phyloP scores from a whole-genome alignment of 1,284 basidiomycete genomes.

The Tausonia pullulans region DNA sequence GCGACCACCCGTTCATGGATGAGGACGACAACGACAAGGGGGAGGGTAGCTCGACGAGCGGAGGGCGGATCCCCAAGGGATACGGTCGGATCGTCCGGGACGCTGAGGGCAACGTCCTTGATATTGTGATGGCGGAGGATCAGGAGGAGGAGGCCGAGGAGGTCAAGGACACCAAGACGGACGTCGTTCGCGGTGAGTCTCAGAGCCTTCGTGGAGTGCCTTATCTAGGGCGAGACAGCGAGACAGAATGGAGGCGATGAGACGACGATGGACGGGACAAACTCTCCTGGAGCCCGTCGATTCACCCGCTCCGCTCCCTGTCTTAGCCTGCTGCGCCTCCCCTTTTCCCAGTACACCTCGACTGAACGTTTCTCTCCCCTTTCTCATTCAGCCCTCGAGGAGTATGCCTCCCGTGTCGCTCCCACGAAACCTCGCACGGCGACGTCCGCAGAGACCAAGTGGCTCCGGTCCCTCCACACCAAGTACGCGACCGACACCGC shows the following conservation, averaged over 20 bases:
- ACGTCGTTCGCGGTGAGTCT: constrained; percentile 33
- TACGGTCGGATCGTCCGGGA: constrained; percentile 80
- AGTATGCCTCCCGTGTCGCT: constrained; percentile 28
- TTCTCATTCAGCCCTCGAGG: constrained; percentile 39
- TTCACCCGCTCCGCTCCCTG: not conserved
- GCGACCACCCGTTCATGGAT: constrained; percentile 11
- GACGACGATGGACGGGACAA: too few relatives aligned
- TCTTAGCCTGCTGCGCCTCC: not conserved
- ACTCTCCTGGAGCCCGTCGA: too few relatives aligned
- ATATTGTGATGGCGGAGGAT: constrained; percentile 57
- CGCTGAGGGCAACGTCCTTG: constrained; percentile 62
- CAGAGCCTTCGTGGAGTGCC: too few relatives aligned
- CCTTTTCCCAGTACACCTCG: not conserved
- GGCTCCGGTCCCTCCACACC: constrained; percentile 54
- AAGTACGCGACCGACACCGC: constrained; percentile 64
- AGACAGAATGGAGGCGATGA: too few relatives aligned
- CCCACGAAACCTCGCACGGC: constrained; percentile 42
- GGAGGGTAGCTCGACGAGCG: constrained; percentile 19
- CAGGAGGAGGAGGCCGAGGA: constrained; percentile 31
- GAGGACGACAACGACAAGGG: constrained; percentile 9
- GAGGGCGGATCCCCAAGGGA: constrained; percentile 46
- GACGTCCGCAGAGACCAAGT: constrained; percentile 57
- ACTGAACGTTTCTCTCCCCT: not conserved
- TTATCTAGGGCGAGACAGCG: too few relatives aligned
- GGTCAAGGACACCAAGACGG: constrained; percentile 23